Conservation (phyloP, 768 basidiomycete species). For the Collybiopsis confluens region DNA sequence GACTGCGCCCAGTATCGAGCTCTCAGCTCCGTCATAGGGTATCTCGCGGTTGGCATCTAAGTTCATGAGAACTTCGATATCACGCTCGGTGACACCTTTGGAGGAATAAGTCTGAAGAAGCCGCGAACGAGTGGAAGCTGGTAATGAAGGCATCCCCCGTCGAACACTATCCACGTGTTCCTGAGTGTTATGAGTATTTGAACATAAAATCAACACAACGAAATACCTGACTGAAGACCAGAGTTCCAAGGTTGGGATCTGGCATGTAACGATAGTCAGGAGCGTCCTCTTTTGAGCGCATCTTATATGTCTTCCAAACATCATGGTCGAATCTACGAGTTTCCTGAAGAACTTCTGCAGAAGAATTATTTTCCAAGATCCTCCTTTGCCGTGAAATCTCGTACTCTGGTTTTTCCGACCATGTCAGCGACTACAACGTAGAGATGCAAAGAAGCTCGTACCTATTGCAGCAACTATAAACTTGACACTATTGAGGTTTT, state of each 20-base stretch:
- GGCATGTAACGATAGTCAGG: constrained; percentile 99
- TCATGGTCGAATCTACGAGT: constrained; percentile 89
- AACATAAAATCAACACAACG: not conserved
- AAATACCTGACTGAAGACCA: constrained; percentile 51
- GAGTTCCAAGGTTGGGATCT: constrained; percentile 84
- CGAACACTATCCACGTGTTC: constrained; percentile 53
- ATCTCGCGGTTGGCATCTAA: constrained; percentile 66
- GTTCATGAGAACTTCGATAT: constrained; percentile 71
- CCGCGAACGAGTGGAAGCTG: constrained; percentile 54
- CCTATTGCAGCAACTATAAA: constrained; percentile 85
- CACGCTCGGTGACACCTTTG: constrained; percentile 54
- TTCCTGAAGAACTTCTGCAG: constrained; percentile 63
- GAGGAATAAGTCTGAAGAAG: constrained; percentile 40
- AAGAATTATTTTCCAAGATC: constrained; percentile 31
- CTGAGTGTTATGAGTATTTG: constrained; percentile 31
- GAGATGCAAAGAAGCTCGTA: too few relatives aligned
- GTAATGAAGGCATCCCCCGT: constrained; percentile 69
- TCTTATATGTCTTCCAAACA: constrained; percentile 71
- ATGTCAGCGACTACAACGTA: not conserved
- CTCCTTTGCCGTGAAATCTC: constrained; percentile 79
- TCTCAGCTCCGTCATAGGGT: constrained; percentile 52
- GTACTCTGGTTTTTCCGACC: constrained; percentile 41
- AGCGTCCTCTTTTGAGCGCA: constrained; percentile 89
- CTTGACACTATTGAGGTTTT: constrained; percentile 90
- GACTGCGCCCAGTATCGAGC: constrained; percentile 44